A percentile compares a stretch with the other conserved stretches of the same genome.
Evolutionary conservation across 768 basidiomycete species (phyloP).

Genomic region (Roridomyces roridus): DNA sequence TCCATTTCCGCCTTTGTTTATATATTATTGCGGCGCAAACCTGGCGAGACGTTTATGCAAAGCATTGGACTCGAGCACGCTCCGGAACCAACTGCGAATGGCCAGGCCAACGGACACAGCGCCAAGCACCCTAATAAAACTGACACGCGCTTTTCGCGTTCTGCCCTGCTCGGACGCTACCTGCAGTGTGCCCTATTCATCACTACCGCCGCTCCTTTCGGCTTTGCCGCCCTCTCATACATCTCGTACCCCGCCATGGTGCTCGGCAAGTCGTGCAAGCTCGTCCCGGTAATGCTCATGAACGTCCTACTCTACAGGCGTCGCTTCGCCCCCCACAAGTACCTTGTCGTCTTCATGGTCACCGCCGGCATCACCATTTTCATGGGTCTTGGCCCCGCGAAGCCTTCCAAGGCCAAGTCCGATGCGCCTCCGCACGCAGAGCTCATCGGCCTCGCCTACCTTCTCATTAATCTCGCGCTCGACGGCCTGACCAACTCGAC

Average conservation of each 20-base stretch:
- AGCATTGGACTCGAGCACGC: constrained; percentile 64
- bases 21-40: constrained; percentile 66
- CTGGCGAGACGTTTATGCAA: constrained; percentile 56
- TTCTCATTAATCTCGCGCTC: constrained; percentile 85
- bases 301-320: constrained; percentile 95
- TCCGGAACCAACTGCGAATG: constrained; percentile 39
- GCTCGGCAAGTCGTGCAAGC: constrained; percentile 98
- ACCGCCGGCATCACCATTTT: constrained; percentile 91
- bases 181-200: constrained; percentile 88
- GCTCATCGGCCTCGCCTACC: constrained; percentile 75
- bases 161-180: constrained; percentile 70
- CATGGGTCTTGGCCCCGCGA: constrained; percentile 79
- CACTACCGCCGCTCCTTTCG: constrained; percentile 92
- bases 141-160: constrained; percentile 43
- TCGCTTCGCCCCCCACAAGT: constrained; percentile 92
- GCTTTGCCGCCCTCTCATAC: constrained; percentile 93
- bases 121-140: constrained; percentile 36
- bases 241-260: constrained; percentile 99
- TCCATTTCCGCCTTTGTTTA: constrained; percentile 80
- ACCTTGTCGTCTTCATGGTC: constrained; percentile 93
- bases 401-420: constrained; percentile 42
- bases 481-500: constrained; percentile 96
- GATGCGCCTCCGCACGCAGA: constrained; percentile 55
- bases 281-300: constrained; percentile 98
- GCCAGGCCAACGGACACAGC: constrained; percentile 38